Percentiles rank a stretch among this genome's conserved stretches.
These are phyloP conservation scores for Apophysomyces sp. DNA, from an alignment of 371 early-diverging fungal species.

Conservation along the genomic window DNA sequence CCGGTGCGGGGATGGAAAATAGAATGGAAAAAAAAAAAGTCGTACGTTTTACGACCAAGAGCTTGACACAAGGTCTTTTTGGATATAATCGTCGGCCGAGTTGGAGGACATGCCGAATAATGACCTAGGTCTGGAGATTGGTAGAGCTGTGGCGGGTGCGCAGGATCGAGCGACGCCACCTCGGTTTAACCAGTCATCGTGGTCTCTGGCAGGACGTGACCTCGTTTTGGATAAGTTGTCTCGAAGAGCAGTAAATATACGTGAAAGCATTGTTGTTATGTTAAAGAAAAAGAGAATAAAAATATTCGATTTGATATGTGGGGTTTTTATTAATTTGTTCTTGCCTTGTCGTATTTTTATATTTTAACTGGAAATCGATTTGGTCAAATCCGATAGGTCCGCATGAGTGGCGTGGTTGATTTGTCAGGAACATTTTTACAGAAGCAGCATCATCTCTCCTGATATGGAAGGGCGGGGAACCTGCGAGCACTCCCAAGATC, in stretches of 20 bases:
- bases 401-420: background rate
- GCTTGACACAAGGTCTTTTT: slow-evolving; percentile 31
- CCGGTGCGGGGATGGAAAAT: no score
- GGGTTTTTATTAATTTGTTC: background rate
- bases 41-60: slow-evolving; percentile 22
- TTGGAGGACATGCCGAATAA: slow-evolving; percentile 26
- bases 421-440: no score
- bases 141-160: slow-evolving; percentile 3
- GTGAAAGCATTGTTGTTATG: slow-evolving; percentile 30
- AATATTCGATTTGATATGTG: no score
- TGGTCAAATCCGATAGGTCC: background rate
- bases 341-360: background rate
- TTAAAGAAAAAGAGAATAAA: no score
- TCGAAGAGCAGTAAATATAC: slow-evolving; percentile 17
- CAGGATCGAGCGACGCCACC: slow-evolving; percentile 4
- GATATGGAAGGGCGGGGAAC: no score
- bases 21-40: slow-evolving; percentile 12
- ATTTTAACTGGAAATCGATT: background rate
- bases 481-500: no score
- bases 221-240: slow-evolving; percentile 4
- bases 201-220: slow-evolving; percentile 6
- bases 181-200: no score
- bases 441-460: no score
- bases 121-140: background rate
- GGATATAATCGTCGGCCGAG: slow-evolving; percentile 36